Evolutionary conservation across 2,329 filamentous ascomycete genomes (phyloP).

Genomic region (Nothopassalora personata): DNA sequence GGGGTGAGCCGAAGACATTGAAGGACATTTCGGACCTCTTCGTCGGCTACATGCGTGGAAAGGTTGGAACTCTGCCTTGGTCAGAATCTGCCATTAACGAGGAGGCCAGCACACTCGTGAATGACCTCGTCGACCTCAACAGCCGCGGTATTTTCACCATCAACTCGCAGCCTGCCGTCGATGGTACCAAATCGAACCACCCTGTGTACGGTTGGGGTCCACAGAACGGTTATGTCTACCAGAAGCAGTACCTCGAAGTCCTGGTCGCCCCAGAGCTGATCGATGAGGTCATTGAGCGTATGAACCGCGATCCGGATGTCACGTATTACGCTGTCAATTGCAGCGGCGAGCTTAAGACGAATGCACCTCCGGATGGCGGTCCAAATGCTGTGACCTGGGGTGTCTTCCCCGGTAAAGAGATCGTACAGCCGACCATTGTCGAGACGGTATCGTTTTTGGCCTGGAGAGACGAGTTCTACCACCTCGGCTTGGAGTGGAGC

Average conservation of each 20-base stretch:
- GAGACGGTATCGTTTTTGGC: slow-evolving; percentile 96
- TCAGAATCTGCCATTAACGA: slow-evolving; percentile 81
- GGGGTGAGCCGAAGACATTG: slow-evolving; percentile 77
- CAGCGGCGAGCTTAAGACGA: slow-evolving; percentile 73
- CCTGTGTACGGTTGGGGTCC: slow-evolving; percentile 91
- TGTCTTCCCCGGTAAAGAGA: slow-evolving; percentile 97
- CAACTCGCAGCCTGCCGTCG: slow-evolving; percentile 94
- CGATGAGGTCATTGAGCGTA: slow-evolving; percentile 67
- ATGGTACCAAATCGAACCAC: slow-evolving; percentile 82
- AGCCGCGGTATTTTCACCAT: slow-evolving; percentile 83
- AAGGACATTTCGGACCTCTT: slow-evolving; percentile 80
- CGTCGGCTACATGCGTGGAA: slow-evolving; percentile 74
- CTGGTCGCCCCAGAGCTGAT: slow-evolving; percentile 78
- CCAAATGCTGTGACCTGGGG: slow-evolving; percentile 99
- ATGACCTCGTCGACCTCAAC: slow-evolving; percentile 76
- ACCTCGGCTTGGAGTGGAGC: slow-evolving; percentile 87
- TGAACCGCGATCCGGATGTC: slow-evolving; percentile 72
- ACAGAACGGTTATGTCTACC: slow-evolving; percentile 91
- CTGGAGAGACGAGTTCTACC: slow-evolving; percentile 97
- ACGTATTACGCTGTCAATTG: slow-evolving; percentile 94
- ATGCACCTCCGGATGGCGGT: slow-evolving; percentile 69
- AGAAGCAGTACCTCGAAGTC: slow-evolving; percentile 94
- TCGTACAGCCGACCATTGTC: slow-evolving; percentile 99
- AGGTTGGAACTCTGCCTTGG: slow-evolving; percentile 83
- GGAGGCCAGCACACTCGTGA: slow-evolving; percentile 73